Conservation (phyloP, 108 stramenopile species). For the Pseudonitzschia pungens region DNA sequence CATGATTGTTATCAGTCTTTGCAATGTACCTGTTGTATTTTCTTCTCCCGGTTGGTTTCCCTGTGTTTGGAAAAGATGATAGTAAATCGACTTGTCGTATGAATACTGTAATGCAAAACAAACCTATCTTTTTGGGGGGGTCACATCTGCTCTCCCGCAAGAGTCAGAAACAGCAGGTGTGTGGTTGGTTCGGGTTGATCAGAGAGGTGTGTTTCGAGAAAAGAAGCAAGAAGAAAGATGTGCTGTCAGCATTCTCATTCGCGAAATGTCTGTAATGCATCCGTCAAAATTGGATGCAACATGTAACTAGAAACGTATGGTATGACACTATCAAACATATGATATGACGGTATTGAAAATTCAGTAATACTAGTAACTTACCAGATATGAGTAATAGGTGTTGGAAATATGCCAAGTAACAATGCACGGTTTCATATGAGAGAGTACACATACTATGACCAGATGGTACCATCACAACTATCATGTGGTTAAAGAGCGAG, state of each 20-base stretch:
- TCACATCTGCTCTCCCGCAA: not conserved
- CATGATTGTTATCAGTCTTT: constrained; percentile 6
- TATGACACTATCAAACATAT: no score
- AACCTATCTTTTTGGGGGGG: not conserved
- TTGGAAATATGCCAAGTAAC: no score
- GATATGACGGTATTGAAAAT: no score
- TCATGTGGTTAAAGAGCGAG: no score
- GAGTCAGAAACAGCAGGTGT: not conserved
- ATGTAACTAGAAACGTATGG: no score
- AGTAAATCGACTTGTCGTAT: not conserved
- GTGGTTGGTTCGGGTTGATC: not conserved
- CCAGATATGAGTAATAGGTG: no score
- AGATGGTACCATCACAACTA: no score
- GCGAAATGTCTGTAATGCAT: not conserved
- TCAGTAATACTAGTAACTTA: no score
- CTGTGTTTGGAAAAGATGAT: not conserved
- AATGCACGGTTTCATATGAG: no score
- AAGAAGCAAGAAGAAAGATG: constrained; percentile 8
- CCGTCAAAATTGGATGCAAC: not conserved
- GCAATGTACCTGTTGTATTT: not conserved
- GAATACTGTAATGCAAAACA: no score
- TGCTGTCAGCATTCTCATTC: not conserved
- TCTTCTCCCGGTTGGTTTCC: not conserved
- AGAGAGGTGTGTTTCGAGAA: not conserved
- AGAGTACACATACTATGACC: no score